Conservation (phyloP, 2,329 filamentous ascomycete genomes). For the Blastomyces silverae region DNA sequence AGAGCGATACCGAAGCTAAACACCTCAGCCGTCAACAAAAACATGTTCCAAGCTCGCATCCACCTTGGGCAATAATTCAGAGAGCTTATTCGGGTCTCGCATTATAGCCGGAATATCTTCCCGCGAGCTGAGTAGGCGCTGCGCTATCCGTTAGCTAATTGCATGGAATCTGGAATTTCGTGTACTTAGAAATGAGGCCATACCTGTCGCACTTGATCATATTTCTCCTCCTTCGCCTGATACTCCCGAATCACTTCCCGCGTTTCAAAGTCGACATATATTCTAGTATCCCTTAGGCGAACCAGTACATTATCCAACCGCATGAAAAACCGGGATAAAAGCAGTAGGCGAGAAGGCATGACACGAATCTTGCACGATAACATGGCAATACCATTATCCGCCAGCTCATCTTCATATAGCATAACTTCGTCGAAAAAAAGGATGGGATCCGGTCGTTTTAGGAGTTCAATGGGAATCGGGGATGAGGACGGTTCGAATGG, state of each 20-base stretch:
- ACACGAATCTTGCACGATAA: constrained; percentile 86
- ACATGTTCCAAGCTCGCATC: constrained; percentile 56
- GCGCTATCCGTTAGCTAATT: constrained; percentile 17
- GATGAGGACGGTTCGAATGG: constrained; percentile 43
- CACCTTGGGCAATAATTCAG: constrained; percentile 62
- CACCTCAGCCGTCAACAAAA: constrained; percentile 13
- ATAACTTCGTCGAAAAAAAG: constrained; percentile 95
- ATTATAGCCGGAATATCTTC: constrained; percentile 71
- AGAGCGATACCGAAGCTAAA: background rate
- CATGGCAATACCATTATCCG: constrained; percentile 92
- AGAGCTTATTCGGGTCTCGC: constrained; percentile 71
- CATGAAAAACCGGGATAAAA: constrained; percentile 86
- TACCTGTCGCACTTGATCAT: constrained; percentile 67
- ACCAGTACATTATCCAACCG: constrained; percentile 84
- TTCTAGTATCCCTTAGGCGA: constrained; percentile 76
- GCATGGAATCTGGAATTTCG: constrained; percentile 9
- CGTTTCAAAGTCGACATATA: constrained; percentile 82
- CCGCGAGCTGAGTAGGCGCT: constrained; percentile 50
- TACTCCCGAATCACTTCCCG: constrained; percentile 82
- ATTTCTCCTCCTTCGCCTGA: constrained; percentile 74
- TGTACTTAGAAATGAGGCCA: constrained; percentile 27
- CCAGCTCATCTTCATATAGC: constrained; percentile 93
- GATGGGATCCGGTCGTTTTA: constrained; percentile 86
- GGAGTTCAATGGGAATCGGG: constrained; percentile 73
- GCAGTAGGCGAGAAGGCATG: constrained; percentile 79